Evolutionary conservation across 164 flowering plant genomes (phyloP), one percentile per base, ranked within the genome.

Genomic region (Aristolochia contorta): DNA sequence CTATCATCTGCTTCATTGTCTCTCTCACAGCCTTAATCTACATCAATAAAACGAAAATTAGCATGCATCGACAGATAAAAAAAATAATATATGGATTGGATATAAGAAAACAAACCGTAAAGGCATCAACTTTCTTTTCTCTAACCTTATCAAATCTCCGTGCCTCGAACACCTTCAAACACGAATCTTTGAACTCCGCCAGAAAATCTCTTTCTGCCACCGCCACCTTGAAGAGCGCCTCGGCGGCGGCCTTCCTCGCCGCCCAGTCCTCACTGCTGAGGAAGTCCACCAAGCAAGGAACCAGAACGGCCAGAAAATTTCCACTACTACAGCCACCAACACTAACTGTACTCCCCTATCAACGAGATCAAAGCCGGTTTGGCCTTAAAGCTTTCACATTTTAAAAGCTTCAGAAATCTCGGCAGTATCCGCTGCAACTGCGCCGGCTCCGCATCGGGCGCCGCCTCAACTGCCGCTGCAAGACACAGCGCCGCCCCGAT

Each of bases 251-350:
- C 69, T 87, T 93, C 77, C 99, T 75, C 23, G 89, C 82, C 13
- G 83, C 82, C 99, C 99, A 93, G 61, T 90, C 97, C 56, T 80
- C 84, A 53, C 85, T 80, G 43, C 82, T 72, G 73, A 93, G 65
- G 58, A 84, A 84, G 53, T 77, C 88, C 37, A 78, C 62, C 75
- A 85, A 49, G 56, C 80, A 74, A 57, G 76, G 76, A 46, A 88
- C 72, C 73, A 88, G 61, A 77, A 72, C 70, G 71, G 43, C 77
- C 75, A 80, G 41, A 32, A 68, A 70, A 32, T 62, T 69, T 12
- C 57, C 47, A 27, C 67, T 75, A 47, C 68, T 49, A 4, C 59
- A 84, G 1, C 79, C 93, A 16, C 82, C 83, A 8, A 64, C 80
- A 2, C 71, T 76, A 6, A 84, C 75, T 48, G 84, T 81, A 53